Conservation (phyloP, 139 green algal species). For the Parachlorella kessleri region DNA sequence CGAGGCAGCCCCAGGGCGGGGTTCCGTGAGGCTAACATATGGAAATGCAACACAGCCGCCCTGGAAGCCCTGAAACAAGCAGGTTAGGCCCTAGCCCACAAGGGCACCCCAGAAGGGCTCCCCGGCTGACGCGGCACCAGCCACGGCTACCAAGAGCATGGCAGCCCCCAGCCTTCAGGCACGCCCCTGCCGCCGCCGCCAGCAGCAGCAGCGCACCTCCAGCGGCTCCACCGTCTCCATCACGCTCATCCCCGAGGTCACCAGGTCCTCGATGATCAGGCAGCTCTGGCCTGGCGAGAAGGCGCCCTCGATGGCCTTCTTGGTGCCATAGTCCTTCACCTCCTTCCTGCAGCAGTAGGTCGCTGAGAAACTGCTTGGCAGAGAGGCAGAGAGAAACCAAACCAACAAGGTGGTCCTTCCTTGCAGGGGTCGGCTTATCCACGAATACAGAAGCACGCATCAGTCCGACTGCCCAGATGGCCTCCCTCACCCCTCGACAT, state of each 20-base stretch:
- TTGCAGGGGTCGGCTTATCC: too few species aligned
- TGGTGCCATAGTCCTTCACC: conserved; percentile 98
- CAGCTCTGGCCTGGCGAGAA: conserved; percentile 88
- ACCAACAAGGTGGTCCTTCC: too few species aligned
- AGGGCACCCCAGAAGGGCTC: not conserved
- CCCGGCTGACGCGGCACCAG: not conserved
- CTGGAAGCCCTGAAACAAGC: too few species aligned
- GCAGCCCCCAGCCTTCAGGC: not conserved
- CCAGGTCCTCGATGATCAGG: conserved; percentile 98
- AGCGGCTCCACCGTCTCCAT: conserved; percentile 97
- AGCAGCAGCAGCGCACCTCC: conserved; percentile 27
- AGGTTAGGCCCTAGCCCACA: too few species aligned
- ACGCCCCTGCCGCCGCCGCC: not conserved
- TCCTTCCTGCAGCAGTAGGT: conserved; percentile 77
- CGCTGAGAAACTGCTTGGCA: too few species aligned
- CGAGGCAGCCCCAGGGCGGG: too few species aligned
- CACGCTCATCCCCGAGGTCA: conserved; percentile 94
- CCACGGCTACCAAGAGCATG: not conserved
- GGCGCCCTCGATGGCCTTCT: conserved; percentile 98
- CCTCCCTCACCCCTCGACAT: too few species aligned
- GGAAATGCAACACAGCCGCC: too few species aligned
- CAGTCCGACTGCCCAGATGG: too few species aligned
- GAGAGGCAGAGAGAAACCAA: too few species aligned
- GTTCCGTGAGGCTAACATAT: not conserved
- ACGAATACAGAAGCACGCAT: too few species aligned